phyloP scores from a whole-genome alignment of 2,329 filamentous ascomycete species.

The Leptosphaerulina australis region DNA sequence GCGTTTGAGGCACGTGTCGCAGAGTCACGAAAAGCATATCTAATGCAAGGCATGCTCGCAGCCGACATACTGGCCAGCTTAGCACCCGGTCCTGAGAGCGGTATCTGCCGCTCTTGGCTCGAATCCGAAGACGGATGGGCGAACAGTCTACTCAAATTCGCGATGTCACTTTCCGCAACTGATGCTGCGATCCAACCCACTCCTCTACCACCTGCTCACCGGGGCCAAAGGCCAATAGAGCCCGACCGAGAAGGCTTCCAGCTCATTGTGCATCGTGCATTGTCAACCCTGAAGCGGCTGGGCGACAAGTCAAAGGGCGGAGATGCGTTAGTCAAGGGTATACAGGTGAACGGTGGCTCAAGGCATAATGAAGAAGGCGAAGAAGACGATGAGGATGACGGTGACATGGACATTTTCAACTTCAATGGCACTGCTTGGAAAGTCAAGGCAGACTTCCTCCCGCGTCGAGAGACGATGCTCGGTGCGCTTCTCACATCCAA shows the following conservation, averaged over 20 bases:
- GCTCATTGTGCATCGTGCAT: constrained; percentile 52
- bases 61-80: constrained; percentile 86
- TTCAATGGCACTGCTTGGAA: constrained; percentile 43
- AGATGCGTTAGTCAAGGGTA: constrained; percentile 40
- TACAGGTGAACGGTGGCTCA: constrained; percentile 35
- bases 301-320: constrained; percentile 52
- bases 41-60: constrained; percentile 90
- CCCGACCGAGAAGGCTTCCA: constrained; percentile 46
- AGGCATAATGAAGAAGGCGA: constrained; percentile 35
- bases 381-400: constrained; percentile 36
- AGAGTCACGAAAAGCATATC: constrained; percentile 81
- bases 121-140: constrained; percentile 83
- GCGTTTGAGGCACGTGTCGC: constrained; percentile 65
- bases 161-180: constrained; percentile 65
- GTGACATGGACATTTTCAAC: constrained; percentile 43
- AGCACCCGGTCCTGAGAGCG: constrained; percentile 71
- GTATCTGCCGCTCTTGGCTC: constrained; percentile 79
- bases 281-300: constrained; percentile 55
- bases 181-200: constrained; percentile 37
- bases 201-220: constrained; percentile 37
- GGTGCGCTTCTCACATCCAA: constrained; percentile 54
- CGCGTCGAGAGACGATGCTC: constrained; percentile 53
- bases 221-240: constrained; percentile 42
- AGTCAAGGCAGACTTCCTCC: constrained; percentile 51
- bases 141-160: constrained; percentile 75